Evolutionary conservation across 352 stramenopile genomes (phyloP).

Genomic region (Pythium utonaiense): DNA sequence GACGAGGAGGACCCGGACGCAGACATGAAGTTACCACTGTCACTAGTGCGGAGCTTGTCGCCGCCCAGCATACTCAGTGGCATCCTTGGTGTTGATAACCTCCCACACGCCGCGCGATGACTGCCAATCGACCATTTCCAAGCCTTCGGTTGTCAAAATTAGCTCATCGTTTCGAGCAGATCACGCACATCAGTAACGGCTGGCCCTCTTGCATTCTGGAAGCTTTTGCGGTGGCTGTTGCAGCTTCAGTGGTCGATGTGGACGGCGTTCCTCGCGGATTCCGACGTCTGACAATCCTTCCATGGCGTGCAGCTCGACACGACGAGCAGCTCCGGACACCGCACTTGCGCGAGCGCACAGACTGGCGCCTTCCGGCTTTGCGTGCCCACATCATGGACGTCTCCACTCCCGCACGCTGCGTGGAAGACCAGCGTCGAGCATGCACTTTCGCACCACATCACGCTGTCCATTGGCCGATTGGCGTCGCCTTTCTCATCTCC

Average conservation of each 20-base stretch:
- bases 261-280: too few relatives aligned
- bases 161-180: not conserved
- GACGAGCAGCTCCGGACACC: not conserved
- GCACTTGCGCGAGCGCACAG: not conserved
- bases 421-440: too few relatives aligned
- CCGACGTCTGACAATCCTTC: not conserved
- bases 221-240: not conserved
- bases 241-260: not conserved
- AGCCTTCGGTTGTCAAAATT: not conserved
- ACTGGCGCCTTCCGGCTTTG: not conserved
- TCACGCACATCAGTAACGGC: not conserved
- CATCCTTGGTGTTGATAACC: not conserved
- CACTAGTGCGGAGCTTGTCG: not conserved
- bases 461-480: not conserved
- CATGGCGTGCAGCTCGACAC: not conserved
- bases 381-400: not conserved
- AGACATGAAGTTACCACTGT: not conserved
- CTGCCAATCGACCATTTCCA: constrained; percentile 2
- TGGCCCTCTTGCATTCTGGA: too few relatives aligned
- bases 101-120: not conserved
- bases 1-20: not conserved
- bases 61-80: not conserved
- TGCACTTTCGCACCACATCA: too few relatives aligned
- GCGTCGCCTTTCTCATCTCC: not conserved
- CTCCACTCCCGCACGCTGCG: not conserved